Base-by-base conservation (phyloP, 2,329 filamentous ascomycete species). In the Botrytis pseudocinerea region DNA sequence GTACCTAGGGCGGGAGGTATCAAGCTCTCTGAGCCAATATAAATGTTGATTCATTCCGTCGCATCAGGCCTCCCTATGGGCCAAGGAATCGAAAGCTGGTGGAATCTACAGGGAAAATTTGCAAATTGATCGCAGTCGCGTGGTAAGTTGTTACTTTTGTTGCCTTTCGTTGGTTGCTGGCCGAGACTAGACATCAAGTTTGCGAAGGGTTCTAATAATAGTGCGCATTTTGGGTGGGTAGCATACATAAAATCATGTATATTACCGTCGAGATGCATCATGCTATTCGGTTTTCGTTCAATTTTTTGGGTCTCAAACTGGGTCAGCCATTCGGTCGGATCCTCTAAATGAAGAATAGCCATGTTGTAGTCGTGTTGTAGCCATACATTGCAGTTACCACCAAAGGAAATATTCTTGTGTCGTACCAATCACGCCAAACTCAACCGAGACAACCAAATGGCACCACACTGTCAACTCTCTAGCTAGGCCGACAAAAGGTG, bases 311-410 rank as follows among this genome's bases (percentile, higher is more conserved):
- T 66, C 70, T 46, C 70, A 16, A 64, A 64, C 51, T 25, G 60
- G 61, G 70, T 57, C 61, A 66, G 70, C 70, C 70, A 71, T 59
- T 51, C 48, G 16, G 61, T 65, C 60, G 61, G 70, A 54, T 44
- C 42, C 22, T 70, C 61, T 66, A 32, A 42, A 57, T 61, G 59
- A n/a, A 51, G 60, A 62, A 42, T 61, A 40, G 32, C 61, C 61
- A 64, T 40, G 35, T n/a, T 64, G n/a, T 46, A 46, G 59, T 12
- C 59, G 38, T 61, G 59, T 10, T 25, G 59, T 38, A 61, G 10
- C 32, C 20, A 61, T 61, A 38, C 57, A 22, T 28, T 57, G n/a
- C 54, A 57, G 20, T 35, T 59, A 20, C 57, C 57, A 59, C 51
- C 51, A 2, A 28, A 28, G 51, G n/a, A 57, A 57, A 57, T n/a